Base-by-base conservation (phyloP, 1,284 basidiomycete species). In the Singerocomus rubriflavus region DNA sequence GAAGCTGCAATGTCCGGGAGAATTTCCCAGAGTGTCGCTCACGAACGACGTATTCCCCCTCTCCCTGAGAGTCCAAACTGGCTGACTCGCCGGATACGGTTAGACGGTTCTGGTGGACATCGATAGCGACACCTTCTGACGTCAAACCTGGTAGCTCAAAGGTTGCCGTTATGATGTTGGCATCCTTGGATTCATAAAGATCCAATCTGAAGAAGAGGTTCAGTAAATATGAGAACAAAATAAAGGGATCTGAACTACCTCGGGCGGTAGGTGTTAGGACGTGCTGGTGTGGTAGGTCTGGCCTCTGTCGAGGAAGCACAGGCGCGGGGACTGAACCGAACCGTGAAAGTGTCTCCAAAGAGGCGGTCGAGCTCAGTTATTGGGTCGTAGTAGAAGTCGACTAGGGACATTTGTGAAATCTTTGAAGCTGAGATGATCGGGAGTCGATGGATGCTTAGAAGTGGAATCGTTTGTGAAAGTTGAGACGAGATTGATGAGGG, bases 121-220 rank as follows among this genome's bases (percentile, higher is more conserved):
- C 62, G 60, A 29, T 69, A 30, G 64, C 46, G 17, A 77, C 59
- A 46, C 71, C 63, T 31, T 76, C 71, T 33, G 74, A 71, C 27
- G 62, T 67, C 35, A 76, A 40, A 5, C 76, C 75, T 1, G 77
- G 75, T 4, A 79, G 60, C 57, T 79, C 75, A 54, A 78, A 70
- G 0, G 69, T 62, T 13, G 71, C 72, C 4, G 66, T 72, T 27
- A 75, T 65, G 13, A 57, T 57, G 47, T 75, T 73, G 31, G 58
- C 44, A 13, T 72, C 64, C 7, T 59, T 50, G 45, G 71, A 60
- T 51, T 74, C 72, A 45, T 64, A 56, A 11, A 67, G 52, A 45
- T 68, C 68, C 60, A 65, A 68, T 62, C 61, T 72, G 36, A 3
- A 16, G n/a, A 40, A 7, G 13, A 2, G 11, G 21, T 17, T 50